phyloP scores from a whole-genome alignment of 805 yeast species.

The Sugiyamaella mastotermitis region DNA sequence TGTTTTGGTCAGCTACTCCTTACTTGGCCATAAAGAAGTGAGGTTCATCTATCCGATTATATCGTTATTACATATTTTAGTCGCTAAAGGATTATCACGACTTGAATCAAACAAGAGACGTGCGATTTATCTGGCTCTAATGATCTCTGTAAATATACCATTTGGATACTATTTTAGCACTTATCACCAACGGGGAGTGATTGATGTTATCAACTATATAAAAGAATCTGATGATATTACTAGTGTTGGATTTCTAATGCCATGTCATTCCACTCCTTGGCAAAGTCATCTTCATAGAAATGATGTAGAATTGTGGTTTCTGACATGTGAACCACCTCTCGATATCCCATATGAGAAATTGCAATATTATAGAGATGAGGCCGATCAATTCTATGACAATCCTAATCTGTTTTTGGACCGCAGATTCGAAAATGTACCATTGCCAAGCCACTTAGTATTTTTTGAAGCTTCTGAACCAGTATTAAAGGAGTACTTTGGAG shows the following conservation, averaged over 20 bases:
- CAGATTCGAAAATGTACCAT: conserved; percentile 23
- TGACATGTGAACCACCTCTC: conserved; percentile 90
- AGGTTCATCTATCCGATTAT: conserved; percentile 81
- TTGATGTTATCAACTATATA: conserved; percentile 55
- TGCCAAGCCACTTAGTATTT: conserved; percentile 71
- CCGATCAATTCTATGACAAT: conserved; percentile 73
- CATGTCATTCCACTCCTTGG: conserved; percentile 98
- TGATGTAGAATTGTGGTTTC: conserved; percentile 56
- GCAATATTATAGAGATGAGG: conserved; percentile 66
- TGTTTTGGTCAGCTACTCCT: conserved; percentile 54
- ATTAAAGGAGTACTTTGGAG: conserved; percentile 23
- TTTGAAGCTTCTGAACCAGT: conserved; percentile 56
- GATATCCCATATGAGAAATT: conserved; percentile 33
- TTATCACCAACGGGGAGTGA: conserved; percentile 83
- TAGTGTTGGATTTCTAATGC: conserved; percentile 78
- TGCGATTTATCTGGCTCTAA: conserved; percentile 12
- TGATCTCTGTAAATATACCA: conserved; percentile 34
- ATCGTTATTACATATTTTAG: conserved; percentile 57
- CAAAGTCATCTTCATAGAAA: conserved; percentile 70
- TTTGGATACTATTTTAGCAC: conserved; percentile 50
- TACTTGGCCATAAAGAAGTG: conserved; percentile 80
- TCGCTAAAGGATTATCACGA: conserved; percentile 37
- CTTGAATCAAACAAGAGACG: conserved; percentile 8
- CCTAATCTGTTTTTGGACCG: conserved; percentile 51
- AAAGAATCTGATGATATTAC: conserved; percentile 36